Conservation (phyloP, 73 alveolate species). For the Symbiodinium pilosum region DNA sequence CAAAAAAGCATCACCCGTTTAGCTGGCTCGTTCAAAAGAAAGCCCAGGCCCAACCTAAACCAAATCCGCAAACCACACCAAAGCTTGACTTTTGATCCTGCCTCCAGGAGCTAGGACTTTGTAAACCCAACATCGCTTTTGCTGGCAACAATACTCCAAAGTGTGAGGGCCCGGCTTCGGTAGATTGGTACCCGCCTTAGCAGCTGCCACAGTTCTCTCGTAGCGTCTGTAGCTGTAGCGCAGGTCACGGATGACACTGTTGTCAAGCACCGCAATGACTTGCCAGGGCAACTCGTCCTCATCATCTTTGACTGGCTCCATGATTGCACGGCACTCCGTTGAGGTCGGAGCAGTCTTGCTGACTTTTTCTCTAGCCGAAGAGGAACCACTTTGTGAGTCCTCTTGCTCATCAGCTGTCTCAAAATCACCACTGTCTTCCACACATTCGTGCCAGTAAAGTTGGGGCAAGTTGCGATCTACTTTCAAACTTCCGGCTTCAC, state of each 20-base stretch:
- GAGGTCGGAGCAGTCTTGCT: background rate
- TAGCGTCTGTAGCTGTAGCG: conserved; percentile 92
- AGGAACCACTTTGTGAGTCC: background rate
- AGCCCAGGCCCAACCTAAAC: too few relatives aligned
- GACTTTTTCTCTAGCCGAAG: background rate
- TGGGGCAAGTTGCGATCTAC: conserved; percentile 15
- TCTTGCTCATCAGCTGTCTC: conserved; percentile 86
- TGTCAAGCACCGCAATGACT: conserved; percentile 76
- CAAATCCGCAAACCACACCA: too few relatives aligned
- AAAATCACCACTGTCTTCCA: conserved; percentile 64
- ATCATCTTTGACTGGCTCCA: conserved; percentile 78
- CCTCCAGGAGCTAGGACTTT: conserved; percentile 81
- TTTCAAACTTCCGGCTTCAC: conserved; percentile 25
- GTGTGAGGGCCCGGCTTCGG: conserved; percentile 79
- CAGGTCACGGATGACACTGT: conserved; percentile 82
- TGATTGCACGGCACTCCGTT: conserved; percentile 31
- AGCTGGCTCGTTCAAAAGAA: too few relatives aligned
- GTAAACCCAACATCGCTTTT: conserved; percentile 83
- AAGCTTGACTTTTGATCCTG: background rate
- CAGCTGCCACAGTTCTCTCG: conserved; percentile 56
- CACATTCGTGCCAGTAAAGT: conserved; percentile 79
- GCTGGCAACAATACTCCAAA: conserved; percentile 61
- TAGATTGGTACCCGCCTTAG: conserved; percentile 61
- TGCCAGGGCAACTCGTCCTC: background rate
- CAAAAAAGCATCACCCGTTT: too few relatives aligned